phyloP scores from a whole-genome alignment of 805 yeast genomes.

The Candida ponderosae region DNA sequence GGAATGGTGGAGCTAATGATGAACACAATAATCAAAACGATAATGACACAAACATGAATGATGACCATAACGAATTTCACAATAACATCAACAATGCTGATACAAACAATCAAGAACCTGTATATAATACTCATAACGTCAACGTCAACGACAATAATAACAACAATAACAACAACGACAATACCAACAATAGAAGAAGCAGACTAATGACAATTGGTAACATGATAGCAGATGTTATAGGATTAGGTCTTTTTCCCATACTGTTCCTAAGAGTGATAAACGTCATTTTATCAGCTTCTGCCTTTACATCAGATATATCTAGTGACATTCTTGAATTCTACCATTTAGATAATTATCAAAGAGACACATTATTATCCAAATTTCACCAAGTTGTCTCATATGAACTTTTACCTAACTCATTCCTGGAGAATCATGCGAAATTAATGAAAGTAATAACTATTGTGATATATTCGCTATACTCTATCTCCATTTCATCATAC shows the following conservation, averaged over 20 bases:
- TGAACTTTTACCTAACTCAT: background rate
- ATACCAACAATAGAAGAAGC: background rate
- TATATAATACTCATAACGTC: background rate
- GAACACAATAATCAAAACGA: too few relatives aligned
- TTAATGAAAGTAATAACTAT: background rate
- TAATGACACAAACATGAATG: too few relatives aligned
- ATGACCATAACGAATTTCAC: too few relatives aligned
- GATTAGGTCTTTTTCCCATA: conserved; percentile 1
- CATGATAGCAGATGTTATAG: background rate
- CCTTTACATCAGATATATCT: background rate
- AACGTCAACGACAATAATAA: background rate
- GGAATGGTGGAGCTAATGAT: too few relatives aligned
- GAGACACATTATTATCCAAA: background rate
- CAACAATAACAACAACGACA: background rate
- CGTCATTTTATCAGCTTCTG: background rate
- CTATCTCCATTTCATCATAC: conserved; percentile 1
- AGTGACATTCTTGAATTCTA: background rate
- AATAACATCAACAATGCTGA: too few relatives aligned
- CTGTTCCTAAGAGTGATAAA: background rate
- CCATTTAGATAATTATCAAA: too few relatives aligned
- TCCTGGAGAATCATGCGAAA: background rate
- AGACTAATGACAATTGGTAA: background rate
- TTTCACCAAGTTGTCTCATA: background rate
- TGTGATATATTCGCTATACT: background rate
- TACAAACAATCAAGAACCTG: background rate